Percentiles rank a stretch among this genome's conserved stretches.
Evolutionary conservation across 2,329 filamentous ascomycete genomes (phyloP).

Genomic region (Monosporascus sp.): DNA sequence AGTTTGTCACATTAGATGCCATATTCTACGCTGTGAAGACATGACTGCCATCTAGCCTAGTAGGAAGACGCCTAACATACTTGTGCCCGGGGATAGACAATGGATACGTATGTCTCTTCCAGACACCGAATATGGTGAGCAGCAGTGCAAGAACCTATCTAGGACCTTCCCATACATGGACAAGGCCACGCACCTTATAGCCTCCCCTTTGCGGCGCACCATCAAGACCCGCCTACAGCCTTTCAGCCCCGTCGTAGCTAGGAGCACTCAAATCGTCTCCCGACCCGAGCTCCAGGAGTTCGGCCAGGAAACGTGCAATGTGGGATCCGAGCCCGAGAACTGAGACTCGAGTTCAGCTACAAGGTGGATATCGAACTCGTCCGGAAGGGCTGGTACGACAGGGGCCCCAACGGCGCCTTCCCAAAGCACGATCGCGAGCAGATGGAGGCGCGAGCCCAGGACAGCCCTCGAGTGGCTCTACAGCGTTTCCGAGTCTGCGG

Average conservation of each 20-base stretch:
- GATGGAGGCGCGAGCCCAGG: slow-evolving; percentile 51
- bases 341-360: slow-evolving; percentile 53
- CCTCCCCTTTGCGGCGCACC: slow-evolving; percentile 72
- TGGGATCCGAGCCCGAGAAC: slow-evolving; percentile 50
- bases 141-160: slow-evolving; percentile 63
- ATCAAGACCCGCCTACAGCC: slow-evolving; percentile 66
- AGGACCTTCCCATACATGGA: slow-evolving; percentile 55
- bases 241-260: slow-evolving; percentile 51
- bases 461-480: slow-evolving; percentile 52
- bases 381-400: slow-evolving; percentile 62
- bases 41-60: no score
- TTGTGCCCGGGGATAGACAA: no score
- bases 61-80: no score
- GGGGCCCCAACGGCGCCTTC: slow-evolving; percentile 34
- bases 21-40: no score
- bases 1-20: no score
- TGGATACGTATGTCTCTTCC: no score
- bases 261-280: slow-evolving; percentile 45
- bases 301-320: slow-evolving; percentile 65
- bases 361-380: slow-evolving; percentile 57
- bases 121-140: slow-evolving; percentile 48
- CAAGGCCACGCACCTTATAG: slow-evolving; percentile 59
- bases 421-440: slow-evolving; percentile 40
- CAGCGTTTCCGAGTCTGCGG: slow-evolving; percentile 29
- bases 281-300: slow-evolving; percentile 73